A percentile compares a stretch with the other conserved stretches of the same genome.
Conservation (phyloP, 2,329 filamentous ascomycete genomes). For the Parasarocladium wereldwijsianum region DNA sequence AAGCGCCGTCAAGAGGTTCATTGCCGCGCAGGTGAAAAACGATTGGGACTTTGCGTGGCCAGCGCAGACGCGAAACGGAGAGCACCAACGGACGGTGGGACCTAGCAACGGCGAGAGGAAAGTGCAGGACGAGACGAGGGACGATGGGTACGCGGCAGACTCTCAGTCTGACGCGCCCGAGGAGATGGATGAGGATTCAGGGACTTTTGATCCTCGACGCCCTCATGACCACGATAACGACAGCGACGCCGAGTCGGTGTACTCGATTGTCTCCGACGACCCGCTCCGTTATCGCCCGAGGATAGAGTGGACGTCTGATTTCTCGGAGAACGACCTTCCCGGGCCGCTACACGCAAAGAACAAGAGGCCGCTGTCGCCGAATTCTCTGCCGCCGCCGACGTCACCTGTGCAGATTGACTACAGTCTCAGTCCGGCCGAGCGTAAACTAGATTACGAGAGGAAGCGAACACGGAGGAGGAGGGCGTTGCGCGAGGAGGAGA, state of each 20-base stretch:
- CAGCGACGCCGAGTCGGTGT: constrained; percentile 34
- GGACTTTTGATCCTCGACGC: constrained; percentile 7
- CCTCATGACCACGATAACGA: constrained; percentile 23
- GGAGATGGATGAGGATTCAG: constrained; percentile 20
- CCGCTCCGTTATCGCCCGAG: constrained; percentile 32
- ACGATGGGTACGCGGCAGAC: background rate
- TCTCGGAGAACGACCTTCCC: constrained; percentile 32
- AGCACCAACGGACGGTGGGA: constrained; percentile 4
- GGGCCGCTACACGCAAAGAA: too few species aligned
- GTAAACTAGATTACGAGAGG: constrained; percentile 24
- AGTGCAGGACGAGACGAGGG: too few species aligned
- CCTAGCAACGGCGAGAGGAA: background rate
- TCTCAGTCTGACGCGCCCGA: constrained; percentile 13
- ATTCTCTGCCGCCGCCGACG: constrained; percentile 12
- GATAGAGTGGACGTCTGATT: constrained; percentile 41
- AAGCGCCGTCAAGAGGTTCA: constrained; percentile 42
- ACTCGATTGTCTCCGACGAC: constrained; percentile 44
- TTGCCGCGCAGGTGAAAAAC: constrained; percentile 37
- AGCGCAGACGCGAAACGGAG: background rate
- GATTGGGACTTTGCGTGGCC: constrained; percentile 49
- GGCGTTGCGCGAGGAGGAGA: constrained; percentile 46
- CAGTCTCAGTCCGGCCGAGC: constrained; percentile 20
- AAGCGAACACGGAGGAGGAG: constrained; percentile 38
- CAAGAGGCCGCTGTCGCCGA: too few species aligned
- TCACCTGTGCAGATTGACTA: constrained; percentile 28